Base-by-base conservation (phyloP, 2,329 filamentous ascomycete species). In the Nigrograna mackinnonii region DNA sequence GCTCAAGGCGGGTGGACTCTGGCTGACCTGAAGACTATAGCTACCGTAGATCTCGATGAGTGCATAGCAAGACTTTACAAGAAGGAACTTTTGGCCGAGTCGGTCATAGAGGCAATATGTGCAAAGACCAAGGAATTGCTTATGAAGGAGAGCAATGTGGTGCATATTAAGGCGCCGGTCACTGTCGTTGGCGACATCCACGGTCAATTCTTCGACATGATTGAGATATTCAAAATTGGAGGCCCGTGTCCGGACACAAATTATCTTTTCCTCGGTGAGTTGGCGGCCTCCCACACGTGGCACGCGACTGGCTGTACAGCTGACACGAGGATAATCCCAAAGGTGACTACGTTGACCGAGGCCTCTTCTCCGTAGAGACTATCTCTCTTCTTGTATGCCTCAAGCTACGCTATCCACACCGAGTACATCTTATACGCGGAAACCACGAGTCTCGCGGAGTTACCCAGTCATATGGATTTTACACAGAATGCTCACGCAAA, bases 111-210 rank as follows among this genome's bases (percentile, higher is more conserved):
- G 76, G 94, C 94, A 62, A 92, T 99, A 83, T 99, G 94, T 76
- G 91, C 94, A 70, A 99, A 99, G 72, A 94, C 95, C 17, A 99
- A 99, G 68, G 94, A 99, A 77, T 79, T 99, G 58, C 81, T 99
- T 57, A 99, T 99, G 94, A 92, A 95, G 67, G 94, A 99, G 83
- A 97, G 92, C 81, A 99, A 99, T 73, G 94, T 99, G 50, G 94
- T 99, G 47, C 94, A 99, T 70, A 95, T 99, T 50, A 84, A 85
- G 58, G 91, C 94, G 22, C 94, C 94, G 2, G 90, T 99, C 45
- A 99, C 94, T 13, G 94, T 99, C 7, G 94, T 99, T 28, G 94
- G 94, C 54, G 94, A 99, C 69, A 99, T 99, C 56, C 94, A 99
- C 70, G 94, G 94, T 45, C 94, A 99, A 72, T 99, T 99, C 75